Base-by-base conservation (phyloP, 2,329 filamentous ascomycete genomes). In the Coniochaeta sp. region DNA sequence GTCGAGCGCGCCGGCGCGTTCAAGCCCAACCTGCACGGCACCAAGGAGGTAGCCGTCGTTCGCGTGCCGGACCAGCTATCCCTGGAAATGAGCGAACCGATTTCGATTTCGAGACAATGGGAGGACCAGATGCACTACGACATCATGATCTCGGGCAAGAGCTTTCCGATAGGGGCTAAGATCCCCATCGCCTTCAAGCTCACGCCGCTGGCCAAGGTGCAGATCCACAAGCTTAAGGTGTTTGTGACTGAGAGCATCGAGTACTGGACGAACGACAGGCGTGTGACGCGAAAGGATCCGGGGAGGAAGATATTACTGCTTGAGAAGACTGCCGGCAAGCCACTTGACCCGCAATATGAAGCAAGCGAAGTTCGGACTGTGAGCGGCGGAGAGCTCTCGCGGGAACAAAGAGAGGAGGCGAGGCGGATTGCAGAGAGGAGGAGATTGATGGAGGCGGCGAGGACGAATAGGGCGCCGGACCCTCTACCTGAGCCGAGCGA, bases 91-190 rank as follows among this genome's bases (percentile, higher is more conserved):
- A 86, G 91, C 24, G 91, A 96, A 64, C 91, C 91, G 3, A 96
- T 96, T 61, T 92, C 91, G 10, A 96, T 96, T 62, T 92, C 88
- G 57, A 79, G 91, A 18, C 91, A 89, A 56, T 96, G 91, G 91
- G 91, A 96, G 65, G 91, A 96, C 59, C 91, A 96, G 63, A 75
- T 96, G 28, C 90, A 95, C 63, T 96, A 96, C 70, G 91, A 96
- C 62, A 96, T 96, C 59, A 86, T 96, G 65, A 95, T 96, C 51
- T 96, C 91, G 1, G 91, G 91, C 51, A 96, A 96, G 75, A 95
- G 91, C 1, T 96, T 96, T 54, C 89, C 91, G 0, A 80, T 96
- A 18, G 91, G 91, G 14, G 81, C 87, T 33, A 88, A 88, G 61
- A 89, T 96, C 14, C 91, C 91, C 1, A 94, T 96, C 53, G 91